These are phyloP conservation scores for Coniochaeta prunicola DNA, from an alignment of 2,329 filamentous ascomycete genomes.

Conservation along the genomic window DNA sequence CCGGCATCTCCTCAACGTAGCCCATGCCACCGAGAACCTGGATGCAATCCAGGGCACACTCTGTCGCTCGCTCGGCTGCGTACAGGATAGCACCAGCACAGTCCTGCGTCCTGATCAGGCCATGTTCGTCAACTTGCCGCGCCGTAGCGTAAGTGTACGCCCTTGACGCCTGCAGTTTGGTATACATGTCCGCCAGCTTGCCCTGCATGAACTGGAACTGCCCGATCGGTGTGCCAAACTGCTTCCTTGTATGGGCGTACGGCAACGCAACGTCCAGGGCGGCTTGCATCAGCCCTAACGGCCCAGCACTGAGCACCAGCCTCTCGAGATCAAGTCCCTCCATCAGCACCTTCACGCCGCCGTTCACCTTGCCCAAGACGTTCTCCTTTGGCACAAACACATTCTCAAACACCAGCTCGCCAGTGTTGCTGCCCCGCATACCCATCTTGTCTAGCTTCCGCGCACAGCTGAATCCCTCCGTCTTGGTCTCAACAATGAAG, in stretches of 20 bases:
- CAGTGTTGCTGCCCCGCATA: slow-evolving; percentile 95
- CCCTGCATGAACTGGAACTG: slow-evolving; percentile 92
- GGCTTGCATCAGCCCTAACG: slow-evolving; percentile 91
- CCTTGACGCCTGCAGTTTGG: slow-evolving; percentile 75
- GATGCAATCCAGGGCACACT: slow-evolving; percentile 79
- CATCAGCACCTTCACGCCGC: slow-evolving; percentile 88
- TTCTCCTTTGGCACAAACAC: slow-evolving; percentile 84
- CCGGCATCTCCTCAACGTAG: slow-evolving; percentile 92
- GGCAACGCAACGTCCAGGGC: slow-evolving; percentile 79
- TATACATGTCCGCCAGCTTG: slow-evolving; percentile 95
- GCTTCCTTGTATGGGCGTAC: slow-evolving; percentile 80
- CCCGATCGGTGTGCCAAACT: slow-evolving; percentile 81
- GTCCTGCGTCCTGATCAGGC: slow-evolving; percentile 73
- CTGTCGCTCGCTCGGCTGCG: slow-evolving; percentile 82
- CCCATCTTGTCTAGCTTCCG: slow-evolving; percentile 96
- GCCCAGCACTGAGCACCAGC: slow-evolving; percentile 83
- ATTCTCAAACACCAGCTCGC: slow-evolving; percentile 83
- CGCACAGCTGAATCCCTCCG: slow-evolving; percentile 74
- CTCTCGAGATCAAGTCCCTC: slow-evolving; percentile 91
- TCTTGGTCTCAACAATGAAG: slow-evolving; percentile 72
- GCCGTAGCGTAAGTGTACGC: slow-evolving; percentile 86
- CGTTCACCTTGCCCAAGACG: slow-evolving; percentile 71
- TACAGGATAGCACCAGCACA: slow-evolving; percentile 93
- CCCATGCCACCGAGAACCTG: slow-evolving; percentile 93
- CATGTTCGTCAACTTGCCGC: slow-evolving; percentile 68